A percentile compares a stretch with the other conserved stretches of the same genome.
Evolutionary conservation across 2,329 filamentous ascomycete species (phyloP).

Genomic region (Periconia sp.): DNA sequence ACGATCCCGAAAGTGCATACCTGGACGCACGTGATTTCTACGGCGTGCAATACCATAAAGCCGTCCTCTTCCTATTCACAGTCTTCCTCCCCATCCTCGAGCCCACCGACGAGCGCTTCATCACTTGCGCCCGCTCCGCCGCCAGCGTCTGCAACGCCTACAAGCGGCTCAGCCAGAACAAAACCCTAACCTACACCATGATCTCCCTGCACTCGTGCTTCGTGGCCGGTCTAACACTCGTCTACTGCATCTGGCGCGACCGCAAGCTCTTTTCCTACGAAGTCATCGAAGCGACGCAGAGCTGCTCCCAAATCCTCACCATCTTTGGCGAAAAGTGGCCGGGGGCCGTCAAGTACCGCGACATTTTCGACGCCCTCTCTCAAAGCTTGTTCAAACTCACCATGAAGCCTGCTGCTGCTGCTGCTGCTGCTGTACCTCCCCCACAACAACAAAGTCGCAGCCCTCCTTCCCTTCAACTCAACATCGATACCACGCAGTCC

Average conservation of each 20-base stretch:
- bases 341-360: conserved; percentile 27
- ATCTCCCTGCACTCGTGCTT: conserved; percentile 31
- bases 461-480: background rate
- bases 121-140: conserved; percentile 25
- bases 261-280: conserved; percentile 25
- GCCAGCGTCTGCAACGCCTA: conserved; percentile 27
- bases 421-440: background rate
- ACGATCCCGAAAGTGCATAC: conserved; percentile 23
- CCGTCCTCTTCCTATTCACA: conserved; percentile 26
- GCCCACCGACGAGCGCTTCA: conserved; percentile 20
- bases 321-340: conserved; percentile 33
- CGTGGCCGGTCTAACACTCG: conserved; percentile 25
- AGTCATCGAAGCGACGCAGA: conserved; percentile 26
- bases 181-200: conserved; percentile 28
- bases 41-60: conserved; percentile 29
- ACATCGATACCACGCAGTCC: background rate
- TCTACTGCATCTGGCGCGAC: conserved; percentile 32
- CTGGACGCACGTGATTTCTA: conserved; percentile 29
- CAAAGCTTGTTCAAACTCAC: conserved; percentile 19
- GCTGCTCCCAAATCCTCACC: conserved; percentile 26
- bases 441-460: background rate
- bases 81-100: conserved; percentile 21
- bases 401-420: conserved; percentile 8
- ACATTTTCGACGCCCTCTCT: conserved; percentile 28
- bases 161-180: conserved; percentile 26